Evolutionary conservation across 306 rosid genomes (phyloP).

Genomic region (Vigna unguiculata): DNA sequence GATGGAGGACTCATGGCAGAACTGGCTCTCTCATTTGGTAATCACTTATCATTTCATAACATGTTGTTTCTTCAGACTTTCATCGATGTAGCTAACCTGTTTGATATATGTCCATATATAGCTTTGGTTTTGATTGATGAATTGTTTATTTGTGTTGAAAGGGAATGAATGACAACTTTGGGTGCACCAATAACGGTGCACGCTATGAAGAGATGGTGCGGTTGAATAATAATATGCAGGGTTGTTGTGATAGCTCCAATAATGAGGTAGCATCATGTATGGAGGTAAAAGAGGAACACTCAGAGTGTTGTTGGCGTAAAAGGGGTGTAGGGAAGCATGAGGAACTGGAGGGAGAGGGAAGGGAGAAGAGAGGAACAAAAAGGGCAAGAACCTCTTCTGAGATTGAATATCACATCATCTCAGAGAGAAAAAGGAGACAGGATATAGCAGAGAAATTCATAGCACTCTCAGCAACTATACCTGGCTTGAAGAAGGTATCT

Average conservation of each 20-base stretch:
- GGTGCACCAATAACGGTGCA: not conserved
- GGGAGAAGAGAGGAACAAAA: not conserved
- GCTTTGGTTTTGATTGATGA: not conserved
- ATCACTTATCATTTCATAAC: not conserved
- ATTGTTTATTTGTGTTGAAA: not conserved
- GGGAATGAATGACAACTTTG: not conserved
- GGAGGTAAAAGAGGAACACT: not conserved
- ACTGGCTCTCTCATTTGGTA: constrained; percentile 35
- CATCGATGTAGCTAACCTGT: not conserved
- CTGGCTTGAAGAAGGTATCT: constrained; percentile 41
- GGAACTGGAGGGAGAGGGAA: not conserved
- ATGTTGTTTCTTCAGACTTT: not conserved
- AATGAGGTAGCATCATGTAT: not conserved
- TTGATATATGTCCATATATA: too few relatives aligned
- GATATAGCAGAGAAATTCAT: constrained; percentile 21
- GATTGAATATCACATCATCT: constrained; percentile 7
- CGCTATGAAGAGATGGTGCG: constrained; percentile 7
- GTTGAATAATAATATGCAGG: not conserved
- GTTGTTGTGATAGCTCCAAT: not conserved
- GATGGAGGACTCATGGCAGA: constrained; percentile 35
- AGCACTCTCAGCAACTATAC: constrained; percentile 37
- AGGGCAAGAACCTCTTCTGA: constrained; percentile 18
- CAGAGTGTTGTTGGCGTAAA: not conserved
- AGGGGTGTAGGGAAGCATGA: not conserved
- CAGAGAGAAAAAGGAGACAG: constrained; percentile 43